Percentiles rank a stretch among this genome's conserved stretches.
Evolutionary conservation across 441 rosid genomes (phyloP).

Genomic region (Isatis lusitanica): DNA sequence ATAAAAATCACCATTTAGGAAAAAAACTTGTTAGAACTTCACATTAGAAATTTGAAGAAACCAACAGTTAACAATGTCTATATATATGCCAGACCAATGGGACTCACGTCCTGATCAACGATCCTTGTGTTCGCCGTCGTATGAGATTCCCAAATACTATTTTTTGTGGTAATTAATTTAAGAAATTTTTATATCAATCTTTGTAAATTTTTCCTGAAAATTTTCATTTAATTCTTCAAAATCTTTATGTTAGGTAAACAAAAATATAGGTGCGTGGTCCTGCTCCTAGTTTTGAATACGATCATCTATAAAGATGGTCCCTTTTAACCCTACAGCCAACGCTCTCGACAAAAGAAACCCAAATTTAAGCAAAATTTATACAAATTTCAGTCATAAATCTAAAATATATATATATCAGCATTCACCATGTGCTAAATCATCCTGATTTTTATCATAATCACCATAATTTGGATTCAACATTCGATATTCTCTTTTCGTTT

Average conservation of each 20-base stretch:
- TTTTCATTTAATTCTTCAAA: slow-evolving; percentile 8
- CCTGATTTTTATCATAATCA: not conserved
- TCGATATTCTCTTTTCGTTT: not conserved
- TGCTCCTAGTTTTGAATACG: slow-evolving; percentile 31
- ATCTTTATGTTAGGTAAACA: slow-evolving; percentile 21
- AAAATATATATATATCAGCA: not conserved
- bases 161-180: not conserved
- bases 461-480: not conserved
- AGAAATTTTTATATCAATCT: not conserved
- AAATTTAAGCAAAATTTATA: not conserved
- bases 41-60: no score
- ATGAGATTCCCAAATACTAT: not conserved
- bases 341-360: slow-evolving; percentile 21
- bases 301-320: slow-evolving; percentile 36
- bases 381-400: not conserved
- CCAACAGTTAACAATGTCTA: no score
- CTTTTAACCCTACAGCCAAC: slow-evolving; percentile 32
- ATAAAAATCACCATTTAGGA: no score
- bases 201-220: not conserved
- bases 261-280: slow-evolving; percentile 30
- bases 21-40: no score
- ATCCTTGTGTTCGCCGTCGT: not conserved
- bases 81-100: slow-evolving; percentile 18
- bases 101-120: slow-evolving; percentile 21
- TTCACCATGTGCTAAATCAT: not conserved